phyloP scores from a whole-genome alignment of 768 basidiomycete genomes.

The Termitomyces sp. region DNA sequence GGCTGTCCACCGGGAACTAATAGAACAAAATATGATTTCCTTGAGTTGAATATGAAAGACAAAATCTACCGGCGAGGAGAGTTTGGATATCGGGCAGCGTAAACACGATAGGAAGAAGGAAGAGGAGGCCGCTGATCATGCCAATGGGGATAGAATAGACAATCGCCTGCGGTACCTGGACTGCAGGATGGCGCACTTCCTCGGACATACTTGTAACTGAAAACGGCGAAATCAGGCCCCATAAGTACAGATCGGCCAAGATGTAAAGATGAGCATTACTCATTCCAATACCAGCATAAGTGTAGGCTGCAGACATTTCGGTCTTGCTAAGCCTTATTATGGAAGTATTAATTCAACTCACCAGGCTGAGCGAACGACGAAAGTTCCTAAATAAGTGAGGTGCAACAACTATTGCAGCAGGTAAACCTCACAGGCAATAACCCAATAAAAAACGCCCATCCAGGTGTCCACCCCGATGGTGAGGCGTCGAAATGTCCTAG shows the following conservation, averaged over 20 bases:
- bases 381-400: constrained; percentile 1
- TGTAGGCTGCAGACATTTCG: constrained; percentile 31
- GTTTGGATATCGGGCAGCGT: constrained; percentile 54
- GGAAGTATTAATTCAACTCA: constrained; percentile 7
- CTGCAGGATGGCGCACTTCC: constrained; percentile 54
- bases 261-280: constrained; percentile 25
- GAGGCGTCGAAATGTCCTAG: constrained; percentile 55
- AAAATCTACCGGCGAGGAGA: constrained; percentile 38
- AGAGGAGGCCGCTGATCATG: constrained; percentile 43
- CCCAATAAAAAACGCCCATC: constrained; percentile 67
- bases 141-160: constrained; percentile 49
- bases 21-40: neutral
- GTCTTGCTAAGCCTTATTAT: neutral
- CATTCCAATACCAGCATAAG: constrained; percentile 58
- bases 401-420: neutral
- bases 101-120: constrained; percentile 58
- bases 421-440: constrained; percentile 41
- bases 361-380: constrained; percentile 21
- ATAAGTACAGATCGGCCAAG: neutral
- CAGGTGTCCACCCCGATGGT: constrained; percentile 61
- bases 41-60: constrained; percentile 1
- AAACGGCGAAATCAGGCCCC: neutral
- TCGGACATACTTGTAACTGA: constrained; percentile 62
- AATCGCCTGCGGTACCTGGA: constrained; percentile 51
- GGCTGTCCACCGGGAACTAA: constrained; percentile 58